Base-by-base conservation (phyloP, 2,329 filamentous ascomycete species). In the Blastomyces silverae region DNA sequence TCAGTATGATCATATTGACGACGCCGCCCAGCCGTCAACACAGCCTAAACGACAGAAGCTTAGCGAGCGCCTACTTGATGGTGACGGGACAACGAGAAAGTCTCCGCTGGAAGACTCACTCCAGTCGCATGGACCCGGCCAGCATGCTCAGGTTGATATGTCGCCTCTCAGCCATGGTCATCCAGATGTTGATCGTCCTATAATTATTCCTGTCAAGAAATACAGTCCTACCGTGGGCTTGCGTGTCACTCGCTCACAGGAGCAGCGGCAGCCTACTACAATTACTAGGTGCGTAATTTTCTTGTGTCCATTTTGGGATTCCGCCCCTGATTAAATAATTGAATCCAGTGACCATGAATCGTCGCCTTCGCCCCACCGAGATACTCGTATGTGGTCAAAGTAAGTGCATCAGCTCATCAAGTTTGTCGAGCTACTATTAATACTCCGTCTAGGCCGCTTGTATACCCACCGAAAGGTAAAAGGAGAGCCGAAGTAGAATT, bases 381-480 rank as follows among this genome's bases (percentile, higher is more conserved):
- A 61, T 46, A 44, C 56, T 37, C 17, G 34, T 34, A 65, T 25
- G 48, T 67, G 66, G 66, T 31, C 34, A 52, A 66, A 66, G 66
- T 67, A 53, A 63, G 66, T 65, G 5, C 20, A 22, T 25, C 5
- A 31, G 5, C 6, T 44, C 48, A 25, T 17, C 28, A 50, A 17
- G 3, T 5, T 62, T 44, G 31, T 42, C 20, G 37, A 46, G 42
- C 46, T 66, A 62, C 65, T 59, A 22, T 42, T 34, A 55, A 46
- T 44, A 8, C 28, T 65, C 53, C 55, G 39, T 68, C 6, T 59
- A 79, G 74, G 28, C 73, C 80, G 17, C 70, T 82, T 64, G 73
- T 79, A 1, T 82, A 80, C 66, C 79, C 79, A 1, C 74, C 72
- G 50, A 70, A 69, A n/a, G 80, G 79, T 10, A 80, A 79, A 69